These are phyloP conservation scores for Talaromyces albobiverticillius DNA, from an alignment of 2,329 filamentous ascomycete genomes.

Conservation along the genomic window DNA sequence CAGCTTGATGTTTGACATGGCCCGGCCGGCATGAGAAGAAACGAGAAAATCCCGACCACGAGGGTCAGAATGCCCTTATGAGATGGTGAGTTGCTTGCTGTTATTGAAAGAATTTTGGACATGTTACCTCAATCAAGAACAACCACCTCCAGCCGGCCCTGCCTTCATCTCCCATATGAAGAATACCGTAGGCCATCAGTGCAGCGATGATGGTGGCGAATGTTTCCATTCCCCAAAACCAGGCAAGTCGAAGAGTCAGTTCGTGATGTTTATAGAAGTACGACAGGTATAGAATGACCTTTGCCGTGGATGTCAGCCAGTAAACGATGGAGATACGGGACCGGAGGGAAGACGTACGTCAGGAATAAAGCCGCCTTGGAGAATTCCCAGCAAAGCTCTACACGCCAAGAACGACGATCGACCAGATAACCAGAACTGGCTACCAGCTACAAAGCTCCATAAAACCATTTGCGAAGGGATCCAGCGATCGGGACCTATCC, in stretches of 20 bases:
- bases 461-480: conserved; percentile 39
- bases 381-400: conserved; percentile 41
- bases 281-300: conserved; percentile 2
- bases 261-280: conserved; percentile 4
- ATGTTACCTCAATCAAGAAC: neutral
- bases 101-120: neutral
- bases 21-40: conserved; percentile 39
- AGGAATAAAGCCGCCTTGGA: conserved; percentile 29
- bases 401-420: conserved; percentile 37
- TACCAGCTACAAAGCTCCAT: conserved; percentile 31
- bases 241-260: conserved; percentile 1
- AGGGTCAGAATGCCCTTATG: conserved; percentile 6
- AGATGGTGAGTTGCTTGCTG: neutral
- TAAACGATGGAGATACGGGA: neutral
- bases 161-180: neutral
- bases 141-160: neutral
- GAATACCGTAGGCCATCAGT: conserved; percentile 1
- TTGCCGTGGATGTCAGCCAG: neutral
- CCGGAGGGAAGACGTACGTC: neutral
- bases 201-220: neutral
- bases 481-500: conserved; percentile 50
- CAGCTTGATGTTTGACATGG: conserved; percentile 37
- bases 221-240: neutral
- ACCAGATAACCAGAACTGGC: conserved; percentile 47
- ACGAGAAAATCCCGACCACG: conserved; percentile 23